Evolutionary conservation across 192 early-diverging fungal genomes (phyloP).

Genomic region (Podila clonocystis): DNA sequence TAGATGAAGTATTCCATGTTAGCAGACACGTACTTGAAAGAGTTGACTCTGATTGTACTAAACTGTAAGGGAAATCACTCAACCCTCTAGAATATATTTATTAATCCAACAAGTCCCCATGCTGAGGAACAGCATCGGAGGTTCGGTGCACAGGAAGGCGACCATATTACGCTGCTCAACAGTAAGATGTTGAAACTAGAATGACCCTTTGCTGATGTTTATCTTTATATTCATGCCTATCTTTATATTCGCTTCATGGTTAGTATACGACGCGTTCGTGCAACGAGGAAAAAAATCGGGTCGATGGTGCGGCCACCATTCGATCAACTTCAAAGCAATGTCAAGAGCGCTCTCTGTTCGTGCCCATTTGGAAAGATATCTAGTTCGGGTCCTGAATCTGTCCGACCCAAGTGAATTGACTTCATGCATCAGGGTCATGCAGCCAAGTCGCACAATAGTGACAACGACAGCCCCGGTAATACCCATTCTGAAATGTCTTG

Average conservation of each 20-base stretch:
- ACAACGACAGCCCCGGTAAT: background rate
- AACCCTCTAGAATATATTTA: slow-evolving; percentile 54
- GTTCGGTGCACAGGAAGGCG: slow-evolving; percentile 83
- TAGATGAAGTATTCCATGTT: background rate
- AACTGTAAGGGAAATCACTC: background rate
- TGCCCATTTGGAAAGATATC: slow-evolving; percentile 86
- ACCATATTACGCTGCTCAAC: slow-evolving; percentile 67
- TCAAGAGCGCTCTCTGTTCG: slow-evolving; percentile 88
- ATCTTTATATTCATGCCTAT: no score
- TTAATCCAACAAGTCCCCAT: slow-evolving; percentile 43
- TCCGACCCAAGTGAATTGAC: slow-evolving; percentile 28
- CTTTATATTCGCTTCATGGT: no score
- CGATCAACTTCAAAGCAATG: slow-evolving; percentile 79
- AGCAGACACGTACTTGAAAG: background rate
- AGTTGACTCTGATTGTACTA: background rate
- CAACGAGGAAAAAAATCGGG: slow-evolving; percentile 58
- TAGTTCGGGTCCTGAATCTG: slow-evolving; percentile 50
- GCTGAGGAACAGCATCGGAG: slow-evolving; percentile 67
- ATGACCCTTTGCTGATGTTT: no score
- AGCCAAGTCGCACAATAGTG: slow-evolving; percentile 33
- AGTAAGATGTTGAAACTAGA: slow-evolving; percentile 7
- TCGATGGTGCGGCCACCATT: slow-evolving; percentile 90
- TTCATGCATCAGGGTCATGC: slow-evolving; percentile 44
- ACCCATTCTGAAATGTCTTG: slow-evolving; percentile 72
- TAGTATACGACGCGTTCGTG: slow-evolving; percentile 84